A percentile compares a stretch with the other conserved stretches of the same genome.
These are phyloP conservation scores for Termitomyces titanicus DNA, from an alignment of 768 basidiomycete species.

Conservation along the genomic window DNA sequence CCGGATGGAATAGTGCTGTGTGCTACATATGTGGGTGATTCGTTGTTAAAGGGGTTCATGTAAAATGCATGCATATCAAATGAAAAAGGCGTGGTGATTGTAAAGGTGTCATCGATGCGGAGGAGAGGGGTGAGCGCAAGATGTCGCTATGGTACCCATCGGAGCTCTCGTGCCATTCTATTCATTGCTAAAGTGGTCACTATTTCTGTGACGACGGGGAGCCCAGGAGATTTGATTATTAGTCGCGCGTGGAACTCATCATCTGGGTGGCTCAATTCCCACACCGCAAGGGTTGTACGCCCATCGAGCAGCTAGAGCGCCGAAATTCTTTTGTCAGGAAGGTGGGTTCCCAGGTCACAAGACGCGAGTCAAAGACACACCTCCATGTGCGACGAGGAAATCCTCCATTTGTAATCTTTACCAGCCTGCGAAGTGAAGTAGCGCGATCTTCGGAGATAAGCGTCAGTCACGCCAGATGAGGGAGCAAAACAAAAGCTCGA, in stretches of 20 bases:
- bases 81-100: constrained; percentile 7
- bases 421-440: constrained; percentile 73
- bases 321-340: constrained; percentile 3
- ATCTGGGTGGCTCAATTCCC: constrained; percentile 59
- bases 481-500: constrained; percentile 4
- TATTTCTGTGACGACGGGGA: constrained; percentile 71
- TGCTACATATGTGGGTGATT: not conserved
- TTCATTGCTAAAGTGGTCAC: constrained; percentile 72
- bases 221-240: constrained; percentile 52
- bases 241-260: constrained; percentile 59
- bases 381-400: constrained; percentile 62
- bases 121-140: not conserved
- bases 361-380: constrained; percentile 31
- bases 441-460: constrained; percentile 46
- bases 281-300: constrained; percentile 57
- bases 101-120: not conserved
- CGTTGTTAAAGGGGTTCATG: constrained; percentile 5
- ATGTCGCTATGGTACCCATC: constrained; percentile 38
- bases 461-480: constrained; percentile 2
- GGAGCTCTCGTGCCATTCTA: constrained; percentile 59
- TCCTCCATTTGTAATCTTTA: constrained; percentile 74
- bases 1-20: constrained; percentile 7
- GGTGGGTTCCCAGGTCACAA: not conserved
- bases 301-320: constrained; percentile 57
- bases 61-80: constrained; percentile 10